These are phyloP conservation scores for Cutaneotrichosporon spelunceum DNA, from an alignment of 1,284 basidiomycete species.

Conservation along the genomic window DNA sequence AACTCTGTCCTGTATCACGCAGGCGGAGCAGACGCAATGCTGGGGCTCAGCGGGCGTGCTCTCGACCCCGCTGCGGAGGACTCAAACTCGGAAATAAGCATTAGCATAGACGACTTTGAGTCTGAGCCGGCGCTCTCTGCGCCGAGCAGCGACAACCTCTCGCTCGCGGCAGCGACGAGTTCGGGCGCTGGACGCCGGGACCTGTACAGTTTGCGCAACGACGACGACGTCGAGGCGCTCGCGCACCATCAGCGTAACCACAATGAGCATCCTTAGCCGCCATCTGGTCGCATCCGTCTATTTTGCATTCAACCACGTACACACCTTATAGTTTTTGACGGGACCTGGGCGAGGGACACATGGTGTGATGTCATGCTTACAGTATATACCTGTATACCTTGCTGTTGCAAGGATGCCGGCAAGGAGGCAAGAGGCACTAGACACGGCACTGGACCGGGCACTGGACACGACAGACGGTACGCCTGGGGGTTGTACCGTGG, in stretches of 20 bases:
- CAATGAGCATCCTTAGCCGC: conserved; percentile 5
- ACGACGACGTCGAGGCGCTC: conserved; percentile 14
- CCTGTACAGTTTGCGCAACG: conserved; percentile 1
- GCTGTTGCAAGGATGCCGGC: neutral
- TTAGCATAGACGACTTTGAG: conserved; percentile 22
- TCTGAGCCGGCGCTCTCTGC: conserved; percentile 18
- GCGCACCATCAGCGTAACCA: neutral
- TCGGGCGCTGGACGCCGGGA: neutral
- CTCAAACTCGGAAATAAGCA: conserved; percentile 17
- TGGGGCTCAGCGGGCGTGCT: conserved; percentile 44
- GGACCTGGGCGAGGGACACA: neutral
- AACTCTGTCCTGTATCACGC: conserved; percentile 51
- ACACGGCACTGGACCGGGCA: neutral
- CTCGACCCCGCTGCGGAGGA: conserved; percentile 36
- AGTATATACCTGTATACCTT: neutral
- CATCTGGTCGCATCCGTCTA: neutral
- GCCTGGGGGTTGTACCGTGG: too few relatives aligned
- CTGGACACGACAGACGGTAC: too few relatives aligned
- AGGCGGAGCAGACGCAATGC: conserved; percentile 44
- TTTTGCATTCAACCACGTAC: neutral
- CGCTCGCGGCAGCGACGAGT: conserved; percentile 4
- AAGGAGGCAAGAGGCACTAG: too few relatives aligned
- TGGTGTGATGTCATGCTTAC: neutral
- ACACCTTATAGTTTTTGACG: conserved; percentile 6
- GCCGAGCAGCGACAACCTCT: conserved; percentile 19